Evolutionary conservation across 108 stramenopile genomes (phyloP).

Genomic region (Nitzschia inconspicua): DNA sequence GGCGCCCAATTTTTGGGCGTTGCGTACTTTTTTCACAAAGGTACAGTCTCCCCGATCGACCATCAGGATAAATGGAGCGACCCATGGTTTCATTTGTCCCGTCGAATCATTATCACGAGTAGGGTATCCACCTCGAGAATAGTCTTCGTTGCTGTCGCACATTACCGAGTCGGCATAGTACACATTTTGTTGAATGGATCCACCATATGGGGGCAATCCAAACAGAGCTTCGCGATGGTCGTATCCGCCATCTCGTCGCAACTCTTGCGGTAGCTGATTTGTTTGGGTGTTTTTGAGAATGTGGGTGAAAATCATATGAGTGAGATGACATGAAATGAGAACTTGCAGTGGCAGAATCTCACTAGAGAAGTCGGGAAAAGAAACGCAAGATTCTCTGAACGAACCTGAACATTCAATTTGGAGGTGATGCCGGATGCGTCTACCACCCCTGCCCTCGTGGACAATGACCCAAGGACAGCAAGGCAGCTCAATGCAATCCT

Average conservation of each 20-base stretch:
- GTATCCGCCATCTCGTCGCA: slow-evolving; percentile 55
- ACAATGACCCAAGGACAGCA: too few relatives aligned
- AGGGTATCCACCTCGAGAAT: slow-evolving; percentile 53
- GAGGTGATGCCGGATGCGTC: background rate
- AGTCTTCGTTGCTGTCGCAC: slow-evolving; percentile 57
- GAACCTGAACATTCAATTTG: slow-evolving; percentile 2
- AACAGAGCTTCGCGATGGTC: slow-evolving; percentile 91
- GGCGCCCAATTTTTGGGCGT: slow-evolving; percentile 90
- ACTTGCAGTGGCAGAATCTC: too few relatives aligned
- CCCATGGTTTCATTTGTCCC: slow-evolving; percentile 54
- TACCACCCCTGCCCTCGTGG: too few relatives aligned
- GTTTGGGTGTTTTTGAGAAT: too few relatives aligned
- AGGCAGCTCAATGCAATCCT: too few relatives aligned
- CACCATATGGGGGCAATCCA: slow-evolving; percentile 90
- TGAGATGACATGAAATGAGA: too few relatives aligned
- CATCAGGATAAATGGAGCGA: slow-evolving; percentile 88
- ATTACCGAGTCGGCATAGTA: slow-evolving; percentile 74
- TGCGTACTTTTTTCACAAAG: slow-evolving; percentile 84
- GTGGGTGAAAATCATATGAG: too few relatives aligned
- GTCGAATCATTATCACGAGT: slow-evolving; percentile 36
- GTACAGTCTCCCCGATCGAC: slow-evolving; percentile 91
- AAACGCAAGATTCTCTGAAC: background rate
- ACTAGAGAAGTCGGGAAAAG: too few relatives aligned
- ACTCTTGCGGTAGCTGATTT: background rate
- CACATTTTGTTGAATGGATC: slow-evolving; percentile 81